Evolutionary conservation across 257 asterid genomes (phyloP).

Genomic region (Forsythia viridissima): DNA sequence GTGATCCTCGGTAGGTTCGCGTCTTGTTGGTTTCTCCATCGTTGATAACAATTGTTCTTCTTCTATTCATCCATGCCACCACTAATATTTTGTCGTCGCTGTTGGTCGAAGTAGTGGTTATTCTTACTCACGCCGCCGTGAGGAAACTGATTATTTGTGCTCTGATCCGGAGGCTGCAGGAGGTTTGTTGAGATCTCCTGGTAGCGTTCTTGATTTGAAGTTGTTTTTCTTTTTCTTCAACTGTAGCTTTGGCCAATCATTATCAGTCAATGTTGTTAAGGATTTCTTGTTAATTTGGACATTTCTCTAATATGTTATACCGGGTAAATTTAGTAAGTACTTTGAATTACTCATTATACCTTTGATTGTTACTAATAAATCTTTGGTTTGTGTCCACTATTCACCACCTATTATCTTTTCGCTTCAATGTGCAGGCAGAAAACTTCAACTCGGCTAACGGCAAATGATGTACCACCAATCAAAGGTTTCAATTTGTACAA

Average conservation of each 20-base stretch:
- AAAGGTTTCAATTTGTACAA: too few relatives aligned
- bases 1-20: slow-evolving; percentile 62
- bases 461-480: too few relatives aligned
- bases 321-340: too few relatives aligned
- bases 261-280: not conserved
- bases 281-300: not conserved
- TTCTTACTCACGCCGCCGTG: slow-evolving; percentile 63
- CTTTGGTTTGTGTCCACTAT: too few relatives aligned
- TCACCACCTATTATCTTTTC: too few relatives aligned
- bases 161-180: slow-evolving; percentile 57
- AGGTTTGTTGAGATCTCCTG: slow-evolving; percentile 34
- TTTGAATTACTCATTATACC: too few relatives aligned
- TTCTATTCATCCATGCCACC: slow-evolving; percentile 66
- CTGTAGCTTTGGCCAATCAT: not conserved
- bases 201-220: slow-evolving; percentile 4
- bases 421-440: too few relatives aligned
- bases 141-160: slow-evolving; percentile 64
- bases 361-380: too few relatives aligned
- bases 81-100: slow-evolving; percentile 48
- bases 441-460: too few relatives aligned
- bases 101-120: slow-evolving; percentile 52
- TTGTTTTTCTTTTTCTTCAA: not conserved
- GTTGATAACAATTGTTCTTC: slow-evolving; percentile 45
- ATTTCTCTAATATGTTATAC: not conserved
- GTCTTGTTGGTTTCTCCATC: slow-evolving; percentile 55